Base-by-base conservation (phyloP, 116 monocot genomes). In the Zostera marina region DNA sequence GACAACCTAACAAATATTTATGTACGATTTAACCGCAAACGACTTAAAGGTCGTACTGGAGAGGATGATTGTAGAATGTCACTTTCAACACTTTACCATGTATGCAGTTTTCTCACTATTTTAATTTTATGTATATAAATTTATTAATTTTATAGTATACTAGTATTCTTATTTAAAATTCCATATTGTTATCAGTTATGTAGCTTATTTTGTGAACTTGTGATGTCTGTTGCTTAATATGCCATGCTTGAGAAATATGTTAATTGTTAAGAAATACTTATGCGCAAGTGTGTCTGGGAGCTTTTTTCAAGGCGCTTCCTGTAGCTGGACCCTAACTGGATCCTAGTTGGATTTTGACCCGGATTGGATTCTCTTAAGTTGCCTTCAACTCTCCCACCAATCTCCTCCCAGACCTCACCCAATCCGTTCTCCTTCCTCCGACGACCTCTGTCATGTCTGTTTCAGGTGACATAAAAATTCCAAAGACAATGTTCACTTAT, bases 1-100 rank as follows among this genome's bases (percentile, higher is more conserved):
- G 83, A 98, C 69, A 86, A 90, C 54, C 81, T 98, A 47, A 98
- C 98, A 21, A 98, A 98, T 63, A 87, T 98, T 68, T 98, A 98
- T 81, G 91, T 98, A 16, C 74, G 98, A 26, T 98, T 98, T 41
- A 98, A 98, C 52, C 98, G 98, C 41, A 98, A 90, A 65, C 86
- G 98, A 41, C 56, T 98, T 44, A 98, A 98, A 75, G 98, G 98
- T 6, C 86, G 98, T 40, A 90, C 98, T 47, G 87, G 91, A 58
- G 91, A 98, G 63, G 79, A 87, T n/a, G 98, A 98, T 61, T 90
- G 98, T 67, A 86, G 76, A 61, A 74, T 75, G 8, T 85, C 98
- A 25, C 83, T 98, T 63, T 98, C 98, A 60, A 98, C 98, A 41
- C 77, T 98, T 45, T 86, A 90, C 59, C 83, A 98, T 85, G 94